Base-by-base conservation (phyloP, 2,329 filamentous ascomycete genomes). In the Didymella pomorum region DNA sequence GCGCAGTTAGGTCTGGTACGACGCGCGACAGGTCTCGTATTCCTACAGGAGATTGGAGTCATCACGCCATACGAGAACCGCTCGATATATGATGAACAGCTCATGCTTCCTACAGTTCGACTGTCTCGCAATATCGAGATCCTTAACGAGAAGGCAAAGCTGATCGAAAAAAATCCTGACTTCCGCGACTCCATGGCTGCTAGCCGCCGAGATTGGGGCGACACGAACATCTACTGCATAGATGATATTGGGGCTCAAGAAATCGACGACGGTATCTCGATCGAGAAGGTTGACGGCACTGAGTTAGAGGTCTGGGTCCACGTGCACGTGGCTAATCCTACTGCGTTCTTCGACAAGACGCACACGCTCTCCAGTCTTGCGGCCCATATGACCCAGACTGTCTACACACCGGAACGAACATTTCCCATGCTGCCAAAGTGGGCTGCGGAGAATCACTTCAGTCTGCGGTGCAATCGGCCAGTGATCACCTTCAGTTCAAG, bases 201-300 rank as follows among this genome's bases (percentile, higher is more conserved):
- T 11, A 70, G 84, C 25, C 86, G 91, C 45, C 83, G 81, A 58
- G 83, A 87, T 51, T 90, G 87, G 84, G 79, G 78, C 0, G 68
- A 81, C n/a, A 70, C 86, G 21, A 84, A 82, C 0, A 84, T 90
- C 1, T 93, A 88, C 71, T 92, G 89, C 64, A 90, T 96, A 59
- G 91, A 96, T 69, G 82, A 84, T 26, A 80, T 82, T 20, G 78
- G 77, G 33, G 89, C 92, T 0, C 79, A 83, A 26, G 87, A 94
- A 66, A 89, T 95, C 57, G 91, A 96, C 65, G 91, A 96, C 71
- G 91, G 88, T 1, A 78, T 96, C 9, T 94, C 91, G 0, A 70
- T 95, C 8, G 88, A 92, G 70, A 73, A 76, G 44, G 84, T 88
- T 1, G 76, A 80, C 4, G 79, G 75, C 18, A 75, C 75, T 61